Percentiles rank a stretch among this genome's conserved stretches.
Evolutionary conservation across 345 rosid genomes (phyloP).

Genomic region (Cardamine occulta): DNA sequence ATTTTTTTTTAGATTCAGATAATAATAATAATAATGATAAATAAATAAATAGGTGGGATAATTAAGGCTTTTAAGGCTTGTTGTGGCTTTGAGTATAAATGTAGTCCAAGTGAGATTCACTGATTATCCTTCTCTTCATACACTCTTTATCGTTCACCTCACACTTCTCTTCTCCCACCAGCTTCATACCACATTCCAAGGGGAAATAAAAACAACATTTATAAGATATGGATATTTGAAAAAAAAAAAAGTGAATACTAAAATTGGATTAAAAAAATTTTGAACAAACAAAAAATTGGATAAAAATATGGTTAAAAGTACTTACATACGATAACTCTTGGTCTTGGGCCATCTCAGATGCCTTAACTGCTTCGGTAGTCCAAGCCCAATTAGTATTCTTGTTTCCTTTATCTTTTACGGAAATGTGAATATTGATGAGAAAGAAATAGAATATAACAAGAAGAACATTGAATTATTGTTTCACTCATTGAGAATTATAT

Average conservation of each 20-base stretch:
- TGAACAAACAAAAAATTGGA: too few species aligned
- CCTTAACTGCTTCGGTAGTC: slow-evolving; percentile 17
- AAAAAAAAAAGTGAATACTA: background rate
- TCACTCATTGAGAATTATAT: slow-evolving; percentile 2
- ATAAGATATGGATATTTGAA: background rate
- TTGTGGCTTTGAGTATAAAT: slow-evolving; percentile 75
- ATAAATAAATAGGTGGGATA: background rate
- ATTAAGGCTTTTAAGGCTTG: slow-evolving; percentile 30
- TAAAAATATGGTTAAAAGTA: background rate
- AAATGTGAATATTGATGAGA: slow-evolving; percentile 1
- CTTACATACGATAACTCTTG: slow-evolving; percentile 28
- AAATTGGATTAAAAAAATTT: background rate
- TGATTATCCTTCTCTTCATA: slow-evolving; percentile 62
- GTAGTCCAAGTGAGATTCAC: slow-evolving; percentile 83
- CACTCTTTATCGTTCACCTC: slow-evolving; percentile 62
- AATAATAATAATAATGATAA: background rate
- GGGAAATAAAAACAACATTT: background rate
- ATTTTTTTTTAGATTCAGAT: background rate
- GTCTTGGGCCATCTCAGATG: slow-evolving; percentile 36
- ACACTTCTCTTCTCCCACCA: slow-evolving; percentile 61
- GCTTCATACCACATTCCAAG: slow-evolving; percentile 39
- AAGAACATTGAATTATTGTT: background rate
- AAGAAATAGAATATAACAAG: background rate
- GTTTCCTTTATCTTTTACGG: slow-evolving; percentile 2
- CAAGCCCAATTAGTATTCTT: slow-evolving; percentile 23